Percentiles rank a stretch among this genome's conserved stretches.
These are phyloP conservation scores for Mycena vulgaris DNA, from an alignment of 768 basidiomycete species.

Conservation along the genomic window DNA sequence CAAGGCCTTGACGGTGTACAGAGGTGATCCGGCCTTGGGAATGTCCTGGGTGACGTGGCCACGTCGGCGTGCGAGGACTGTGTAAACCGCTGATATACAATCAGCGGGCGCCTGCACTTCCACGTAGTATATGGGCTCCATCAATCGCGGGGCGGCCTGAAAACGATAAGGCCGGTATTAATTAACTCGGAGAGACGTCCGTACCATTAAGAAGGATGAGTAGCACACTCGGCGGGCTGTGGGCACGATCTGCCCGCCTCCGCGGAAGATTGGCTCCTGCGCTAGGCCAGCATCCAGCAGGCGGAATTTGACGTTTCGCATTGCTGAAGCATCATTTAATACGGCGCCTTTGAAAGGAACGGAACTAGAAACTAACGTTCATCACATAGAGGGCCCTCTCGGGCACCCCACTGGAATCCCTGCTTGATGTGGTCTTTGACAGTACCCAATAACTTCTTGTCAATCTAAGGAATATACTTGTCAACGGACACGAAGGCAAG, in stretches of 20 bases:
- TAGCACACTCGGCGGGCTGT: conserved; percentile 99
- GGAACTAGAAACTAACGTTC: conserved; percentile 82
- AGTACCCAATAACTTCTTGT: conserved; percentile 91
- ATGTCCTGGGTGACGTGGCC: conserved; percentile 99
- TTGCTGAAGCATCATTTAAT: conserved; percentile 68
- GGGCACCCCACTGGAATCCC: conserved; percentile 99
- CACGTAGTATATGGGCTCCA: conserved; percentile 99
- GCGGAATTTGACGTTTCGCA: conserved; percentile 99
- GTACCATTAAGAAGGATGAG: conserved; percentile 97
- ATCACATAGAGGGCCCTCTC: conserved; percentile 98
- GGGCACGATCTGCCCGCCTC: conserved; percentile 98
- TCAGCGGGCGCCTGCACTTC: conserved; percentile 99
- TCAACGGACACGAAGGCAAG: conserved; percentile 16
- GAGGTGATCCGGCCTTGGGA: conserved; percentile 96
- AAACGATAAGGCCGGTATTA: conserved; percentile 15
- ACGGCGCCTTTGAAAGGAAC: not conserved
- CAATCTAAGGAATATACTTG: conserved; percentile 67
- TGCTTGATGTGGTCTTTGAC: conserved; percentile 98
- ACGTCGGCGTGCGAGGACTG: conserved; percentile 96
- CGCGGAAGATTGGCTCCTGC: conserved; percentile 96
- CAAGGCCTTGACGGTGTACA: conserved; percentile 98
- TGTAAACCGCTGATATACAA: conserved; percentile 98
- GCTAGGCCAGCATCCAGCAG: conserved; percentile 94
- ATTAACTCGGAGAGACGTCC: conserved; percentile 44
- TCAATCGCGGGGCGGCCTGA: conserved; percentile 93